Base-by-base conservation (phyloP, 2,329 filamentous ascomycete species). In the Ophiosphaerella narmari region DNA sequence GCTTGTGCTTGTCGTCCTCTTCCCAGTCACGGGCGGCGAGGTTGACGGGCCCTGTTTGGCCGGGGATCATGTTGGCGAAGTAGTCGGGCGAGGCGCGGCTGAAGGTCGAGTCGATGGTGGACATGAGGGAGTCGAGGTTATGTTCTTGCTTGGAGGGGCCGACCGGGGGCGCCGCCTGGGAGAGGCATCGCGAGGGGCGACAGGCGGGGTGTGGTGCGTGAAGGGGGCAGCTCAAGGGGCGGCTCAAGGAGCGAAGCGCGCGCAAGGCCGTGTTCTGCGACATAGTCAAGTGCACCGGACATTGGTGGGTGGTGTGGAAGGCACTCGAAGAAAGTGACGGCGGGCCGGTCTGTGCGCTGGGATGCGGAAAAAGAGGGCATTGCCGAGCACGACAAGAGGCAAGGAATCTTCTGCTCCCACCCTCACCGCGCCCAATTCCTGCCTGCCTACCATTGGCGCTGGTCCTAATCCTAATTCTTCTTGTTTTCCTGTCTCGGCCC, bases 1-100 rank as follows among this genome's bases (percentile, higher is more conserved):
- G 82, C 72, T 96, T 91, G 78, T 91, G 91, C 2, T 89, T 87
- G 68, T 88, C 83, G 48, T 71, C 65, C 41, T 67, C 66, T 16
- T 64, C 63, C 66, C 66, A 70, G 24, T 72, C 68, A 29, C 48
- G 46, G 26, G 50, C 45, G 31, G 51, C 39, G 9, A 65, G 56
- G 39, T 68, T 67, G 16, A 40, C 16, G 14, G 39, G 14, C 18
- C 18, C 18, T 18, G 33, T 41, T 18, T 43, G 32, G n/a, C 45
- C 46, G 21, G 63, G 64, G 44, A 62, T 66, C 6, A 71, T 50
- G 24, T 55, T 59, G 3, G 59, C 45, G 38, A 48, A 57, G 47
- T 48, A 54, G 14, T 55, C 44, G 5, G 48, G 39, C 4, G 44
- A 50, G 7, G 57, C 54, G 36, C 55, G 58, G 9, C 36, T 39